These are phyloP conservation scores for Cyanidium caldarium DNA, from an alignment of 23 red algal genomes.

Conservation along the genomic window DNA sequence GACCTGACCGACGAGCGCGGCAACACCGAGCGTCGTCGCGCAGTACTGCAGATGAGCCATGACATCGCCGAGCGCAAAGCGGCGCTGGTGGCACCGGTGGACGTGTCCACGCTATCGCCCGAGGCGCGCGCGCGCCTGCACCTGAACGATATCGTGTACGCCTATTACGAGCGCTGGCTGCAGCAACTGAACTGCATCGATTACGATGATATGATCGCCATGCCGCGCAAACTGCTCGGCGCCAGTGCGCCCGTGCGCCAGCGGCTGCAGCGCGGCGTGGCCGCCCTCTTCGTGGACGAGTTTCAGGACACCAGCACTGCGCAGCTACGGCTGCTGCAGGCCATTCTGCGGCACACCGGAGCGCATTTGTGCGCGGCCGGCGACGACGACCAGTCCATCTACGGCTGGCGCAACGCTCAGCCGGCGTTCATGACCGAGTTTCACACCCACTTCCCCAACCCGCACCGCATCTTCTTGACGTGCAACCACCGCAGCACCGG, in stretches of 20 bases:
- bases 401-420: not conserved
- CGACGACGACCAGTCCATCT: conserved; percentile 6
- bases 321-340: not conserved
- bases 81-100: not conserved
- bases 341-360: not conserved
- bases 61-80: conserved; percentile 1
- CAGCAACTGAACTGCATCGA: conserved; percentile 9
- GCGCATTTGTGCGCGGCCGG: not conserved
- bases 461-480: not conserved
- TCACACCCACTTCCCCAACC: not conserved
- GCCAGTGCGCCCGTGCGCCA: not conserved
- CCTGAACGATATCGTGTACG: not conserved
- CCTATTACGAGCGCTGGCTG: not conserved
- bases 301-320: conserved; percentile 3
- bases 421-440: conserved; percentile 3
- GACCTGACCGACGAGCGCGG: too few relatives aligned
- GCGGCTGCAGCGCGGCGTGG: not conserved
- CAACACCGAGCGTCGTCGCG: not conserved
- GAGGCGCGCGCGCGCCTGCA: too few relatives aligned
- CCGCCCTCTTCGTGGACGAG: not conserved
- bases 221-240: not conserved
- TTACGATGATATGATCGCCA: not conserved
- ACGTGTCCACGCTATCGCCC: too few relatives aligned
- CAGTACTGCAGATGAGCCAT: not conserved
- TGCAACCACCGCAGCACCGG: not conserved